Evolutionary conservation across 306 rosid genomes (phyloP), one percentile per base, ranked within the genome.

Genomic region (Castanea sativa): DNA sequence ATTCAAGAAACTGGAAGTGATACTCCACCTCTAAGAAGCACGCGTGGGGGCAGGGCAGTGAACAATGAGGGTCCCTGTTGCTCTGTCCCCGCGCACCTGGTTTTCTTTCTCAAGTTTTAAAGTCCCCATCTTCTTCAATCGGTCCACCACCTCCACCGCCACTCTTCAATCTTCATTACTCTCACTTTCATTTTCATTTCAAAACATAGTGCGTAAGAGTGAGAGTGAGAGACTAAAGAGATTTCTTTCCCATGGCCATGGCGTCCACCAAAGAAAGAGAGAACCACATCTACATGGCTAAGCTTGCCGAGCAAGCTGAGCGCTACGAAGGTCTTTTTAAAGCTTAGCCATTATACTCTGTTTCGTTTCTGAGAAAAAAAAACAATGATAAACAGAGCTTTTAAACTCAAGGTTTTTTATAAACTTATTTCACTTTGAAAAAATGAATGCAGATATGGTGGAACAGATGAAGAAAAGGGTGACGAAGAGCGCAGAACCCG

Each of bases 251-350:
- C 45, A 41, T 25, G 43, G 71, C 86, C 75, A 86, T 85, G 92
- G 89, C 91, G 1, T 82, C 82, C 83, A 32, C 85, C 70, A 81
- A 81, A 21, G 83, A 87, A 76, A 84, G 89, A 15, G 90, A 90
- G 72, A 88, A 32, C 84, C 78, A 71, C 76, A 84, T 90, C 77
- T 90, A 90, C 86, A 60, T 52, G 69, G 93, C 93, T 55, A 90
- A 90, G 87, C 88, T 90, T 43, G 88, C 90, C n/a, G 91, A 90
- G 69, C 92, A 90, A 76, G 93, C 93, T 30, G 93, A 90, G 74
- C 93, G 93, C 83, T 86, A 90, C 60, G 91, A 90, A 41, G 87
- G 85, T 87, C 8, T 49, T 6, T 25, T 29, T 33, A 10, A 10
- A 7, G 41, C 6, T 60, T 21, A 41, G 45, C 11, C 45, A 41